A percentile compares a stretch with the other conserved stretches of the same genome.
Conservation (phyloP, 805 yeast genomes). For the Brettanomyces sp. region DNA sequence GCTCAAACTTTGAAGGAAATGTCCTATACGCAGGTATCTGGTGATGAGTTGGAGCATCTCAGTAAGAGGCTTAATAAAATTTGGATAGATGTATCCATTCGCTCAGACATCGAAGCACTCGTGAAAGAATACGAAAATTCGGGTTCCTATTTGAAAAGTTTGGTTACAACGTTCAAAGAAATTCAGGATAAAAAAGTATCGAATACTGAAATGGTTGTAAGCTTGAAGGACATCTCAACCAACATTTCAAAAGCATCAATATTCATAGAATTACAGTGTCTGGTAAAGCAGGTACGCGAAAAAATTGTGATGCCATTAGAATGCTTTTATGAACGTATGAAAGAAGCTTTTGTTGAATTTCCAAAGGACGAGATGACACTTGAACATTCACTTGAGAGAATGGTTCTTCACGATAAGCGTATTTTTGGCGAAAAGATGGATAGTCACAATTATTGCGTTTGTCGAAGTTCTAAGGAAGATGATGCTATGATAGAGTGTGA, state of each 20-base stretch:
- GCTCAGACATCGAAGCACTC: not conserved
- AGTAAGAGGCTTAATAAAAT: not conserved
- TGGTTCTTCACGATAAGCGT: slow-evolving; percentile 4
- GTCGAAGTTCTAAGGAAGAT: slow-evolving; percentile 46
- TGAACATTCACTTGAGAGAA: not conserved
- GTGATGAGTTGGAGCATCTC: not conserved
- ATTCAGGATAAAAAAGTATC: not conserved
- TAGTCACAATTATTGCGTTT: slow-evolving; percentile 40
- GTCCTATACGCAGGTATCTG: not conserved
- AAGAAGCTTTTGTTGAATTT: not conserved
- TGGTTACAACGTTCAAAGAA: too few species aligned
- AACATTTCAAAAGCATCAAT: not conserved
- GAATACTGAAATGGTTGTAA: not conserved
- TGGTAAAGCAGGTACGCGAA: not conserved
- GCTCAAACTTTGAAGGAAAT: not conserved
- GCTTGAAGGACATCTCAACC: not conserved
- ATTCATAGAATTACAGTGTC: not conserved
- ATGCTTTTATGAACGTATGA: not conserved
- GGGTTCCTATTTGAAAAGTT: not conserved
- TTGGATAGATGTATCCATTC: slow-evolving; percentile 2
- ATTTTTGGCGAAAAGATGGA: slow-evolving; percentile 10
- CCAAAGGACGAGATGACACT: not conserved
- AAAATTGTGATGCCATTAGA: not conserved
- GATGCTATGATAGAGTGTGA: slow-evolving; percentile 67
- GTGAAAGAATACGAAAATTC: slow-evolving; percentile 1